These are phyloP conservation scores for Emergomyces orientalis DNA, from an alignment of 2,329 filamentous ascomycete species.

Conservation along the genomic window DNA sequence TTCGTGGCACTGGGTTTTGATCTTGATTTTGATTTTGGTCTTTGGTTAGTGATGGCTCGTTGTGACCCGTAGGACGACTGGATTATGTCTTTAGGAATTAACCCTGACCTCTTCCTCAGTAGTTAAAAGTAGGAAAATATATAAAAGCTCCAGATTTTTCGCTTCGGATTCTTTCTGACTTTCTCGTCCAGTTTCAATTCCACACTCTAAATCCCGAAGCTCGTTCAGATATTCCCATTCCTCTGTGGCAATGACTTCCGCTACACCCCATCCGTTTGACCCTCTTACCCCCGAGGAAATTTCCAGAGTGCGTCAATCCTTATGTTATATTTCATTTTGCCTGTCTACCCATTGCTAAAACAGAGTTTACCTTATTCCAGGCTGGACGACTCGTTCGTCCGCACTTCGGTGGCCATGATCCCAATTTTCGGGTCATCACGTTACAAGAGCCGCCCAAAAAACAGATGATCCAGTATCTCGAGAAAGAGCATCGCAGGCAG, in stretches of 20 bases:
- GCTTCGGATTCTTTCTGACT: background rate
- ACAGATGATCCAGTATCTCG: conserved; percentile 40
- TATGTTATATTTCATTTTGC: background rate
- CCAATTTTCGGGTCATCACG: conserved; percentile 42
- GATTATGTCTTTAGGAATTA: background rate
- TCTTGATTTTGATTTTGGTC: background rate
- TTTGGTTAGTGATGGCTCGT: background rate
- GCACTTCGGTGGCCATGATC: conserved; percentile 1
- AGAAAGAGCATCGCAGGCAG: conserved; percentile 28
- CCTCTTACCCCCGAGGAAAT: conserved; percentile 13
- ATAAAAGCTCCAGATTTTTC: background rate
- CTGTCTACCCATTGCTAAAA: background rate
- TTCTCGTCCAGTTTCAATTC: background rate
- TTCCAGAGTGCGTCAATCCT: conserved; percentile 1
- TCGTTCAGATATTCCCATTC: background rate
- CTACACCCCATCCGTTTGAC: conserved; percentile 10
- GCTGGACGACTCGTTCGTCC: background rate
- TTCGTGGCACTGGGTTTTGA: background rate
- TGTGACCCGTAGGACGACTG: background rate
- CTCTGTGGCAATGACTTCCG: background rate
- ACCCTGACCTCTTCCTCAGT: background rate
- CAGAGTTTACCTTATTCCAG: conserved; percentile 2
- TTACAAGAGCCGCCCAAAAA: conserved; percentile 44
- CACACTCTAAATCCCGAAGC: background rate
- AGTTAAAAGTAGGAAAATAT: background rate